Conservation (phyloP, 192 early-diverging fungal genomes). For the Coemansia sp. region DNA sequence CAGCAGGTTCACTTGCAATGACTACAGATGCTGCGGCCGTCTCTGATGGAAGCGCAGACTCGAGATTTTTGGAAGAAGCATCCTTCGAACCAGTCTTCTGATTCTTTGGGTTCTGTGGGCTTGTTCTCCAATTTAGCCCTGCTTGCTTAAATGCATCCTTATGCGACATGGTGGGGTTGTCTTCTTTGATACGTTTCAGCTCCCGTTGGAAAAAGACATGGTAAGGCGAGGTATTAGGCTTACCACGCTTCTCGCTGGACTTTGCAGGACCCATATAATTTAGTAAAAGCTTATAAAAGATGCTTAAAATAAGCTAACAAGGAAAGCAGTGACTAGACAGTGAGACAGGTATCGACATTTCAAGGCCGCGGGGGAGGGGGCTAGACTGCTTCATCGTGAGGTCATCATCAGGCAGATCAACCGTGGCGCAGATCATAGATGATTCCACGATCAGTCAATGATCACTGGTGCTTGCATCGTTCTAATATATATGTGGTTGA, state of each 20-base stretch:
- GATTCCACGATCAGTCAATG: too few species aligned
- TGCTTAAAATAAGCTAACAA: not conserved
- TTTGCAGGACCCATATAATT: constrained; percentile 14
- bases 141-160: constrained; percentile 53
- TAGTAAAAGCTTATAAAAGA: not conserved
- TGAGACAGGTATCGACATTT: not conserved
- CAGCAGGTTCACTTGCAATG: not conserved
- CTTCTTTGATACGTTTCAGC: constrained; percentile 45
- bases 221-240: constrained; percentile 25
- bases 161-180: constrained; percentile 44
- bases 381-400: not conserved
- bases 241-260: constrained; percentile 22
- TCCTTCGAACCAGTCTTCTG: constrained; percentile 1
- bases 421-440: too few species aligned
- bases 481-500: too few species aligned
- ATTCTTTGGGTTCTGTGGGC: constrained; percentile 47
- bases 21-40: not conserved
- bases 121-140: constrained; percentile 43
- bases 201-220: constrained; percentile 38
- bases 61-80: not conserved
- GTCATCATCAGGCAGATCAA: not conserved
- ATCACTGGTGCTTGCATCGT: too few species aligned
- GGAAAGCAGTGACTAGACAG: not conserved
- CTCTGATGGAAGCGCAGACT: not conserved
- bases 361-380: not conserved